phyloP scores from a whole-genome alignment of 164 flowering plant genomes.

The Nymphaea thermarum region DNA sequence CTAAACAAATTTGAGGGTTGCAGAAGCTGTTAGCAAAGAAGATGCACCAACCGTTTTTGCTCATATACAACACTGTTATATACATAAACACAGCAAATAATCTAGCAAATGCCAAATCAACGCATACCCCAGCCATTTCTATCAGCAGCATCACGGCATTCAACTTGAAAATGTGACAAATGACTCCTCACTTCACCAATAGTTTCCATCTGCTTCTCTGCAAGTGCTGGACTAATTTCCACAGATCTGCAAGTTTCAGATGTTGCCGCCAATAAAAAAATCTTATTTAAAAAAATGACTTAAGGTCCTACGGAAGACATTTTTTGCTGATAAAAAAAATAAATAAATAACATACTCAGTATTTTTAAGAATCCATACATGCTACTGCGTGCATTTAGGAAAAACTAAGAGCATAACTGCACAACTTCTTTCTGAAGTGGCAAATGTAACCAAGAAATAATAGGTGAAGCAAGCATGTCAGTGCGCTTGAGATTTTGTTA shows the following conservation, averaged over 20 bases:
- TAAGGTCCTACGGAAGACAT: no score
- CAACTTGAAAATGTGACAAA: conserved; percentile 61
- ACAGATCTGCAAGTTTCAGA: conserved; percentile 50
- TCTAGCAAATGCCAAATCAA: not conserved
- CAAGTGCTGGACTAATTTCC: conserved; percentile 93
- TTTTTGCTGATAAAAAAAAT: no score
- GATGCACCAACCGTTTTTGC: no score
- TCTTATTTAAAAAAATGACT: no score
- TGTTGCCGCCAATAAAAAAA: no score
- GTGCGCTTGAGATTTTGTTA: not conserved
- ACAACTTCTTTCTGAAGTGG: not conserved
- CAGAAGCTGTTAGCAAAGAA: no score
- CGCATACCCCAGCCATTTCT: conserved; percentile 80
- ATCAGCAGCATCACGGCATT: conserved; percentile 92
- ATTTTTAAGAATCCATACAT: not conserved
- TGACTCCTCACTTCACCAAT: conserved; percentile 85
- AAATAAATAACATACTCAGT: no score
- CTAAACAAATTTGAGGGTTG: no score
- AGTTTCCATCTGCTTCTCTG: conserved; percentile 76
- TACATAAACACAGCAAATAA: no score
- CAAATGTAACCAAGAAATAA: not conserved
- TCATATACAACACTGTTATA: no score
- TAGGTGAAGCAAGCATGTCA: not conserved
- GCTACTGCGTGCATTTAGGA: not conserved
- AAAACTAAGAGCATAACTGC: no score